Conservation (phyloP, 495 filamentous ascomycete genomes). For the Trichoderma erinaceum region DNA sequence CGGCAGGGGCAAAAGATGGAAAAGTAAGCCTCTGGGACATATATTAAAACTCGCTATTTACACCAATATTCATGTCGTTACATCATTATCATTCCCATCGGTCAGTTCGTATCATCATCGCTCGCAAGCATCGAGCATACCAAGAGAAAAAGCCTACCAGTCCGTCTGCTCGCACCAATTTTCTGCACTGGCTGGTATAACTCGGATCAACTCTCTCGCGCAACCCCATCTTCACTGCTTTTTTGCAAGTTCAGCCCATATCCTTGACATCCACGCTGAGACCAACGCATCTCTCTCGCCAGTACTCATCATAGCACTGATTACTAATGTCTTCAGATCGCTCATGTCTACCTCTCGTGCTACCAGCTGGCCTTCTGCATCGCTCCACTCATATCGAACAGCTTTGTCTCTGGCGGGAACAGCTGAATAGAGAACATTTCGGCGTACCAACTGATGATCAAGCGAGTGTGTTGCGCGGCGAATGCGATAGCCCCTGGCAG, state of each 20-base stretch:
- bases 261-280: neutral
- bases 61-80: neutral
- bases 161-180: neutral
- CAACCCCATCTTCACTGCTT: neutral
- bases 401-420: neutral
- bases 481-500: conserved; percentile 1
- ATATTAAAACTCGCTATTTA: conserved; percentile 49
- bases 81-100: neutral
- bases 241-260: neutral
- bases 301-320: conserved; percentile 4
- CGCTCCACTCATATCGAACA: conserved; percentile 6
- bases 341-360: neutral
- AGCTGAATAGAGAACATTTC: neutral
- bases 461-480: neutral
- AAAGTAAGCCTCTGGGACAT: conserved; percentile 96
- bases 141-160: neutral
- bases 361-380: neutral
- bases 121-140: neutral
- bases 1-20: conserved; percentile 87
- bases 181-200: neutral
- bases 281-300: neutral
- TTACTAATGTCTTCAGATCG: neutral
- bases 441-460: neutral
- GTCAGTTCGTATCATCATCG: neutral
- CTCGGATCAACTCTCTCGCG: neutral